Evolutionary conservation across 164 flowering plant species (phyloP), one percentile per base, ranked within the genome.

Genomic region (Nymphaea thermarum): DNA sequence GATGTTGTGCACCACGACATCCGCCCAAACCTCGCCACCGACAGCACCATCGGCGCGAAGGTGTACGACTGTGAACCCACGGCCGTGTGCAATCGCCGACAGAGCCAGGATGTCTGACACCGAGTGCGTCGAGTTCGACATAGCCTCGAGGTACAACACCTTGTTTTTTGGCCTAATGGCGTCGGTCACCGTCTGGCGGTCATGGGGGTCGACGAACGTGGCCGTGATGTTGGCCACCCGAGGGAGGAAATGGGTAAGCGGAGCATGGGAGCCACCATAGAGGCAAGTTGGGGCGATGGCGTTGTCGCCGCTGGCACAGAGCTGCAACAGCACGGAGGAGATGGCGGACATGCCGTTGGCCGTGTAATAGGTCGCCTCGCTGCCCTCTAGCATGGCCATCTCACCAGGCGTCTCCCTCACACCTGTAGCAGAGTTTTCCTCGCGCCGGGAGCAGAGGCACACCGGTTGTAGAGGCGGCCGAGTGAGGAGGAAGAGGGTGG

Each of bases 291-390:
- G 84, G 0, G 98, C 97, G 17, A 93, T 96, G 67, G 91, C 73
- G 85, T 89, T 90, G 0, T 76, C 91, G 0, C 97, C 96, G 76
- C 84, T 80, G 73, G 85, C 72, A 78, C 89, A 86, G 14, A 94
- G 76, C 75, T 94, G 97, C 72, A 91, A 70, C 70, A 94, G 66
- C 16, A 83, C 93, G 43, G 93, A 79, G 43, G 97, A 81, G 36
- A 94, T 91, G 2, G 98, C 97, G 0, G 97, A 82, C 97, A 91
- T 89, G 11, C 98, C 98, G 70, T 89, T 85, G 60, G 98, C 76
- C 3, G 98, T 94, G 78, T 97, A 94, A 74, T 94, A 94, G 8
- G 97, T 96, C 8, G 97, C 96, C 74, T 91, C 97, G 47, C 97
- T 94, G 4, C 93, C 97, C 69, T 94, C 98, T 7, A 93, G 47